These are phyloP conservation scores for Alternaria consortialis DNA, from an alignment of 2,329 filamentous ascomycete species.

Conservation along the genomic window DNA sequence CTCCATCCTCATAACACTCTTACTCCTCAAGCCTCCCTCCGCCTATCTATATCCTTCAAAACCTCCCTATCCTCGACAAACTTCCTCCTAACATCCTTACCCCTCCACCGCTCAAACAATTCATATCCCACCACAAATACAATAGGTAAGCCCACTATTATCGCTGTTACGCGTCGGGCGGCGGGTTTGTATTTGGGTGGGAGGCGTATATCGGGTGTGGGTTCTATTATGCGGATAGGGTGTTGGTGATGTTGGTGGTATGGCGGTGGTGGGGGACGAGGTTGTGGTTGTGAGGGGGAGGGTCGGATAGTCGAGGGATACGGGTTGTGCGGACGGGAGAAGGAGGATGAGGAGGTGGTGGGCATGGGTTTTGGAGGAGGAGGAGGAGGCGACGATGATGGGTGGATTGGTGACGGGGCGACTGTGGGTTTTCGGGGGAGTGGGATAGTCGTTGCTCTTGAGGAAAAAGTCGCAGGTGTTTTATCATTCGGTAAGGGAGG, in stretches of 20 bases:
- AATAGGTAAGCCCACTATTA: constrained; percentile 49
- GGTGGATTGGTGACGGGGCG: constrained; percentile 20
- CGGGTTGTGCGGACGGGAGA: constrained; percentile 3
- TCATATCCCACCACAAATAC: constrained; percentile 46
- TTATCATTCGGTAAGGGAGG: neutral
- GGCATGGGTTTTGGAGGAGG: constrained; percentile 8
- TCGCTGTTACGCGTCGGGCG: constrained; percentile 40
- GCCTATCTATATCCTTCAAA: neutral
- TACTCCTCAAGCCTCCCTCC: neutral
- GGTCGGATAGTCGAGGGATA: constrained; percentile 9
- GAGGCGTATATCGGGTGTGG: constrained; percentile 29
- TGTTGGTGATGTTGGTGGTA: constrained; percentile 4
- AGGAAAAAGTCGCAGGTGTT: neutral
- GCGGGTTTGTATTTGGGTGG: constrained; percentile 46
- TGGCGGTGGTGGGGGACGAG: neutral
- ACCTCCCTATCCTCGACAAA: constrained; percentile 11
- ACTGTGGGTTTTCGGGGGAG: constrained; percentile 31
- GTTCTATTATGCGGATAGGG: constrained; percentile 30
- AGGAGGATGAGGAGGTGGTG: neutral
- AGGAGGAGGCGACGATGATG: constrained; percentile 1
- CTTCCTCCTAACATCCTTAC: constrained; percentile 26
- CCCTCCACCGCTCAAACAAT: constrained; percentile 39
- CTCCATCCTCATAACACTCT: neutral
- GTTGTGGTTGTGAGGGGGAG: neutral
- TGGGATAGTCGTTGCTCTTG: constrained; percentile 33